Evolutionary conservation across 441 rosid species (phyloP).

Genomic region (Pelargonium fulgidum): DNA sequence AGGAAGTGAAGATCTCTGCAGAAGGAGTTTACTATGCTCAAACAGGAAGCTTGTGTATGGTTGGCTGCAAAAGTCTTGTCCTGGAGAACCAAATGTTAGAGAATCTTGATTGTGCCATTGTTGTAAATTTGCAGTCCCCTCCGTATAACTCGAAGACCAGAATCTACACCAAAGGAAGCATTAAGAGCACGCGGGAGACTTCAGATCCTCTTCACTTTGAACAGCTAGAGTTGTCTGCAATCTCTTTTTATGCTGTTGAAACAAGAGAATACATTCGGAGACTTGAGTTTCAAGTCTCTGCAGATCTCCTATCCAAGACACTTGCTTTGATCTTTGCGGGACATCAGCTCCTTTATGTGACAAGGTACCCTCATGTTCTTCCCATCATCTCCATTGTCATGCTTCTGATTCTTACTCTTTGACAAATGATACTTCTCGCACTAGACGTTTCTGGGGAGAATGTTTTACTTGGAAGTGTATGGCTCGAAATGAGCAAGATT

Average conservation of each 20-base stretch:
- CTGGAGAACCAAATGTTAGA: not conserved
- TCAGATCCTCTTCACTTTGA: not conserved
- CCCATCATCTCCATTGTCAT: not conserved
- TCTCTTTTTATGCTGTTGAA: not conserved
- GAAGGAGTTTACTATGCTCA: not conserved
- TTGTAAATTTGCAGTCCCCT: not conserved
- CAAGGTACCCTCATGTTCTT: not conserved
- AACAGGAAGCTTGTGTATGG: conserved; percentile 4
- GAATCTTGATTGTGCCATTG: not conserved
- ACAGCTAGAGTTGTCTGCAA: not conserved
- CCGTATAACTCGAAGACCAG: not conserved
- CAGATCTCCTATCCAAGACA: not conserved
- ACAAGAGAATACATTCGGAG: not conserved
- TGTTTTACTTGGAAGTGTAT: not conserved
- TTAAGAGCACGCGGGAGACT: not conserved
- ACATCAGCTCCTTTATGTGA: not conserved
- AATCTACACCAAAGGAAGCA: not conserved
- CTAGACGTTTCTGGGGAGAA: not conserved
- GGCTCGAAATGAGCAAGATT: not conserved
- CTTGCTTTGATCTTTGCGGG: not conserved
- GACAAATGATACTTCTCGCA: not conserved
- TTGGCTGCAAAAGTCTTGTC: not conserved
- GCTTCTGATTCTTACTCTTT: not conserved
- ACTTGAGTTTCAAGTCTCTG: not conserved
- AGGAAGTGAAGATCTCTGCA: conserved; percentile 1